Evolutionary conservation across 768 basidiomycete species (phyloP), one percentile per base, ranked within the genome.

Genomic region (Phlebiopsis flavidoalba): DNA sequence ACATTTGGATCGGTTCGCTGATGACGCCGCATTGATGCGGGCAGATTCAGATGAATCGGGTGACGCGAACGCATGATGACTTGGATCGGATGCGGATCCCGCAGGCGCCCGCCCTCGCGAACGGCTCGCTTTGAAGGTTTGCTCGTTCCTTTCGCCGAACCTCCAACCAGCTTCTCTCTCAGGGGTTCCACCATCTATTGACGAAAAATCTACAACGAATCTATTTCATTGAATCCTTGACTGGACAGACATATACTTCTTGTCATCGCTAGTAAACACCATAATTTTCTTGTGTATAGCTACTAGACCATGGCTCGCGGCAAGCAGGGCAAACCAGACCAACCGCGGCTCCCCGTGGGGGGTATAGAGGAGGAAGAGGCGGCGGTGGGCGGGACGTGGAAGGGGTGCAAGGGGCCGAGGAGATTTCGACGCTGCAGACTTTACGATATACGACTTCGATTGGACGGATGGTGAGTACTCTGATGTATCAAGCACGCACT

Each of bases 391-490:
- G 70, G 69, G 65, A n/a, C 51, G 68, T n/a, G 65, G 68, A n/a
- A 24, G 65, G 24, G 66, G 66, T 6, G 65, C 65, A 8, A 60
- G 63, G 31, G n/a, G 33, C 17, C 50, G 26, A 31, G 26, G 26
- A 31, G 26, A 59, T 12, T 33, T 65, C 21, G 65, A 65, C 52
- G 70, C 69, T 21, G 6, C 26, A 31, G 36, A 43, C 21, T 43
- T 45, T 19, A 6, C 37, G 5, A 26, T 21, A 3, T 59, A 66
- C 21, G 67, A 71, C 55, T 70, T 71, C 59, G 60, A 64, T 53
- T 71, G 70, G 71, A 53, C 65, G 1, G 61, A 63, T 24, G 65
- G 72, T 73, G 63, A 55, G 54, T 26, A 24, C 49, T 69, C 11
- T n/a, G 4, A 8, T 17, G 40, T 43, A 43, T 12, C 40, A 12